Base-by-base conservation (phyloP, 2,329 filamentous ascomycete genomes). In the Ophiocordyceps australis region DNA sequence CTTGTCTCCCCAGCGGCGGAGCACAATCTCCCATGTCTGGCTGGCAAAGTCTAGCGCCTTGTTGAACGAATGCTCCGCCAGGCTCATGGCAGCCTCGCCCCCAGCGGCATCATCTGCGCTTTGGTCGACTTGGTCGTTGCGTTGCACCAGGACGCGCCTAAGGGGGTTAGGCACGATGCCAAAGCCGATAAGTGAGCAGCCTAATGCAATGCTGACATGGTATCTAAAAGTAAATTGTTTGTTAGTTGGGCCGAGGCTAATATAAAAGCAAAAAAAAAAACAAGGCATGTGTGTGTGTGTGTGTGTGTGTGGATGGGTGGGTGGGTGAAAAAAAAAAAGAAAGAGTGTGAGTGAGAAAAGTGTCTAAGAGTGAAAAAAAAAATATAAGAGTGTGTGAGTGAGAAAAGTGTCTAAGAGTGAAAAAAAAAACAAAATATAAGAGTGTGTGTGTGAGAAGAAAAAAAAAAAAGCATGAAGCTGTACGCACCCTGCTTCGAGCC, bases 1-100 rank as follows among this genome's bases (percentile, higher is more conserved):
- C 3, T 56, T 49, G 23, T 76, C 70, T 0, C 59, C 62, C 16
- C 59, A 54, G 1, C 69, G 55, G 3, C 47, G 43, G 7, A 73
- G 52, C 1, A 65, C 54, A 2, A 65, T 41, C 4, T 45, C 35
- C 20, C 62, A 55, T 0, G 57, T 65, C 3, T 49, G 40, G 18
- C 51, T 47, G 2, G 52, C 48, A 19, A 74, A 50, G 0, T 35
- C 28, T 12, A 48, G 49, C 0, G 56, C 56, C 24, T 46, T 37
- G 2, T 36, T 28, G 12, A 59, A 51, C 0, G 30, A 40, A 4
- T 46, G 36, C 4, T 29, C 30, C 3, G 37, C 25, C 13, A 49
- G 35, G 1, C 38, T 29, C 5, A 41, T 39, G 2, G 38, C 21
- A 9, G 33, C 35, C 4, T 40, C 40, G 3, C 43, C 33, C 14